phyloP scores from a whole-genome alignment of 1,139 yeast genomes.

The Fermentozyma sake region DNA sequence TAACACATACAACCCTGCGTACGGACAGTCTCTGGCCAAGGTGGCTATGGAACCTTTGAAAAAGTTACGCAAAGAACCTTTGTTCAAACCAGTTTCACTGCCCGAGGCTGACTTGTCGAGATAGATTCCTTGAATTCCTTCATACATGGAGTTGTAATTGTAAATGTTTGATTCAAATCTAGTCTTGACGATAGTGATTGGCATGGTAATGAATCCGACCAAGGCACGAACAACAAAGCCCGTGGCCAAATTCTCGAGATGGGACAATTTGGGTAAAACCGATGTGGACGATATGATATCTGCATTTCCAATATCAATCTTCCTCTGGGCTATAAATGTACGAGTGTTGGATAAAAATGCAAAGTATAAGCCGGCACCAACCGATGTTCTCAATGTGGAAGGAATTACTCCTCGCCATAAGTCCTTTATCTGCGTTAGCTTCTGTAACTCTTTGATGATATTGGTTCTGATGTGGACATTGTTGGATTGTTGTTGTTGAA shows the following conservation, averaged over 20 bases:
- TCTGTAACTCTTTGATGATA: slow-evolving; percentile 39
- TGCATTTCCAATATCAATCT: background rate
- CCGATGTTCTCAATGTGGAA: slow-evolving; percentile 81
- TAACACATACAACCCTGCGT: slow-evolving; percentile 88
- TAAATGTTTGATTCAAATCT: slow-evolving; percentile 79
- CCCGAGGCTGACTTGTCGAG: slow-evolving; percentile 23
- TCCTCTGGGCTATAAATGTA: slow-evolving; percentile 40
- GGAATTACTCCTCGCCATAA: slow-evolving; percentile 95
- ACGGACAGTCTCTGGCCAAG: slow-evolving; percentile 87
- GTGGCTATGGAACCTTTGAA: slow-evolving; percentile 89
- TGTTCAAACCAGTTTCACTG: slow-evolving; percentile 3
- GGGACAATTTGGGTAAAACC: slow-evolving; percentile 66
- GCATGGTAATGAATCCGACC: slow-evolving; percentile 93
- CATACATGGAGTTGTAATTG: slow-evolving; percentile 59
- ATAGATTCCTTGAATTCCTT: slow-evolving; percentile 60
- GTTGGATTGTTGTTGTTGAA: slow-evolving; percentile 59
- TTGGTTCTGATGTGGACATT: slow-evolving; percentile 35
- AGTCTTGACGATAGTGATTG: slow-evolving; percentile 90
- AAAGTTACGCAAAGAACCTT: slow-evolving; percentile 54
- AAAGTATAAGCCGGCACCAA: slow-evolving; percentile 86
- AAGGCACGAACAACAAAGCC: slow-evolving; percentile 79
- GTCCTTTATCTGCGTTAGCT: slow-evolving; percentile 44
- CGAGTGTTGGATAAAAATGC: slow-evolving; percentile 66
- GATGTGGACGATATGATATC: slow-evolving; percentile 16
- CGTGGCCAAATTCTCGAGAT: slow-evolving; percentile 62